Base-by-base conservation (phyloP, 2,329 filamentous ascomycete genomes). In the Curvularia sp. region DNA sequence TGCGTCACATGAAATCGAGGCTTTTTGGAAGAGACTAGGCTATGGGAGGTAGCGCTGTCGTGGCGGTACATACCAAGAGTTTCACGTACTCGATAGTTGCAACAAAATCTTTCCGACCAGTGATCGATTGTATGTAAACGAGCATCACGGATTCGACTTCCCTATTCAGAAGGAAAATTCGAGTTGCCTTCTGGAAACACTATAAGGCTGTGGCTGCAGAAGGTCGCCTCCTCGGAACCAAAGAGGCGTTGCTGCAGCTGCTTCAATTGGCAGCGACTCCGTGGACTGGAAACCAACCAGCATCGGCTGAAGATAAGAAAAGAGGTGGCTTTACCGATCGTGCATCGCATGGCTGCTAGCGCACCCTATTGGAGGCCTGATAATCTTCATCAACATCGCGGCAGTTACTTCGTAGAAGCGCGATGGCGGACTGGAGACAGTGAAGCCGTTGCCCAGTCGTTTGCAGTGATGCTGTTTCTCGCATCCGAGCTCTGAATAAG, bases 1-100 rank as follows among this genome's bases (percentile, higher is more conserved):
- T 47, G 49, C 62, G 8, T 57, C 67, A 41, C 43, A 66, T 20
- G 71, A 71, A 2, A 24, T 75, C 70, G 54, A 62, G 59, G n/a
- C 58, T 22, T 57, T 75, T 65, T 52, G 65, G 57, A 65, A 59
- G 26, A 30, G 55, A 42, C 5, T 49, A 52, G 46, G 58, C 53
- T 38, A 49, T 43, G 42, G 28, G 20, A n/a, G 22, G 38, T 22
- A 28, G 31, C n/a, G 13, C 28, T 10, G 9, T 20, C 12, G 10
- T 48, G 30, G 22, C 6, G 30, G 28, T 10, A 18, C 7, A 44
- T 28, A 44, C 13, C 24, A 44, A 44, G 13, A 2, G 26, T 9
- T n/a, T 28, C 26, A 5, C 5, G 13, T 15, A 10, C 13, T 44
- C 13, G 33, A n/a, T 35, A n/a, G 33, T 7, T 7, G 3, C 4